Evolutionary conservation across 495 filamentous ascomycete species (phyloP), one percentile per base, ranked within the genome.

Genomic region (Tetracladium marchalianum): DNA sequence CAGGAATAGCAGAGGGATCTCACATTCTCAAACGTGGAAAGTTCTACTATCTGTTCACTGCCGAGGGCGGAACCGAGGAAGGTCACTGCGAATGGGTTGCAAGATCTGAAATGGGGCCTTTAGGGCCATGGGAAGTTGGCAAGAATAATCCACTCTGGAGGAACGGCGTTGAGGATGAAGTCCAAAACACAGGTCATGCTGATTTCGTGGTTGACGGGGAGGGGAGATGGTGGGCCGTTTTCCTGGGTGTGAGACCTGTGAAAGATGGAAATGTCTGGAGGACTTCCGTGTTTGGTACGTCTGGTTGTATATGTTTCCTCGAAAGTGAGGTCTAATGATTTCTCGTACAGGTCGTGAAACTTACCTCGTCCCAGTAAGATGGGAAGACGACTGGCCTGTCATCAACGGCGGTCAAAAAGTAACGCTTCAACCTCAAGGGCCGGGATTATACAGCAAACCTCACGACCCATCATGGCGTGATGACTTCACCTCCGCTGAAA

Each of bases 21-120:
- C 72, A 75, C 57, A 56, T 76, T 15, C 2, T 70, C 53, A 64
- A 66, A 22, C 63, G 68, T 44, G 64, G 62, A 2, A 27, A 35
- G 15, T 75, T 56, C 44, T 75, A 72, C 50, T 76, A 75, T 50
- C 62, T 75, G 11, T 51, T 69, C 7, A 73, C 67, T 15, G 73
- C 70, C 0, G 73, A 76, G 44, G 73, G 70, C 1, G 73, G 73
- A 10, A 75, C 71, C 1, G 71, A 64, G 22, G 49, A 56, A 12
- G 62, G 64, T 0, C 73, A 76, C 42, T 54, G 51, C 6, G 48
- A 54, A 39, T 54, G 45, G 36, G 41, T 45, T 27, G 19, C 46
- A 13, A 41, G 54, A 16, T 31, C 33, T 18, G 24, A 24, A 10
- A 41, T 18, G 4, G 47, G 46, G 13, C 37, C 41, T 10, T 56